Conservation (phyloP, 2,329 filamentous ascomycete genomes). For the Fusarium secorum region DNA sequence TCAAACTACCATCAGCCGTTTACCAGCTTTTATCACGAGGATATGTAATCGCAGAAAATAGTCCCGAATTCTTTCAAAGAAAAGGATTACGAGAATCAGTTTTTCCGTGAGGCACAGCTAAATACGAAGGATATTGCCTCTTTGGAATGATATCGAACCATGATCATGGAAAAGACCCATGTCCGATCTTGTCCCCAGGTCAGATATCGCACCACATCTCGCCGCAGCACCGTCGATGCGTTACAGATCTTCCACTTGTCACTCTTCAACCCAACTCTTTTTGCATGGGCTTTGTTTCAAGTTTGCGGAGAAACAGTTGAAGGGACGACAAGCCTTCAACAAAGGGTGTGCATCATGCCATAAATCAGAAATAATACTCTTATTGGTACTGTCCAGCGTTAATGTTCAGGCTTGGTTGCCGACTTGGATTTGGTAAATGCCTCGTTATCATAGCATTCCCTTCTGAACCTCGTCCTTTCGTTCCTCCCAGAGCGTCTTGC, state of each 20-base stretch:
- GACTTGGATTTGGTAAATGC: conserved; percentile 8
- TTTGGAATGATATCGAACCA: conserved; percentile 36
- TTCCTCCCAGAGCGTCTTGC: conserved; percentile 98
- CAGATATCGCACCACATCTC: conserved; percentile 38
- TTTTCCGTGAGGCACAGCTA: conserved; percentile 2
- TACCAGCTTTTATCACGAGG: background rate
- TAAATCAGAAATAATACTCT: conserved; percentile 13
- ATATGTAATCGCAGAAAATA: background rate
- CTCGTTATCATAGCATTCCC: conserved; percentile 78
- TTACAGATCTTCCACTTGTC: conserved; percentile 27
- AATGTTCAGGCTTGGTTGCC: background rate
- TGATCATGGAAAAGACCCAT: conserved; percentile 26
- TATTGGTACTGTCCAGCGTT: conserved; percentile 11
- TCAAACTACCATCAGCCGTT: conserved; percentile 5
- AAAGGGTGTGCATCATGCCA: conserved; percentile 26
- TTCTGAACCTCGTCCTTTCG: conserved; percentile 86
- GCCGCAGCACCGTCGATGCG: conserved; percentile 12
- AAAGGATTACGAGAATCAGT: background rate
- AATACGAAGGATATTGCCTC: conserved; percentile 1
- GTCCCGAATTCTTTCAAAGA: conserved; percentile 1
- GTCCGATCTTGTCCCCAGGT: conserved; percentile 24
- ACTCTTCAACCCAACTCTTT: background rate
- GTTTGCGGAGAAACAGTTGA: conserved; percentile 10
- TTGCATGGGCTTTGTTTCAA: conserved; percentile 34
- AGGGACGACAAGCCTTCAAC: conserved; percentile 6